Evolutionary conservation across 495 filamentous ascomycete genomes (phyloP).

Genomic region (Hypoxylon perforatum): DNA sequence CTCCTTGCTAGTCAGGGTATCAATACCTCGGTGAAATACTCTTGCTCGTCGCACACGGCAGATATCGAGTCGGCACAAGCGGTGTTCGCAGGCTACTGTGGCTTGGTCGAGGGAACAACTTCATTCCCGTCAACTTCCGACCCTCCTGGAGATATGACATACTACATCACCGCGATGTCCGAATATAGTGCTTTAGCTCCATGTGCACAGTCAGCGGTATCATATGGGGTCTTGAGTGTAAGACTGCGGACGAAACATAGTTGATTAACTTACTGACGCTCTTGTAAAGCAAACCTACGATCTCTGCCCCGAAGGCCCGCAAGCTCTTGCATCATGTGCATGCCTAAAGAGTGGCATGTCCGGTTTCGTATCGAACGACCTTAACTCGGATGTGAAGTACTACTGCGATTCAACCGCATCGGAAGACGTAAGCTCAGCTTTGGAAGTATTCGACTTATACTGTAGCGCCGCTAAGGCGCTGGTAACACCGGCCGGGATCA

Average conservation of each 20-base stretch:
- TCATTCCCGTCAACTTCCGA: slow-evolving; percentile 55
- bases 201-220: slow-evolving; percentile 56
- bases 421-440: slow-evolving; percentile 59
- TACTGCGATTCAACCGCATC: slow-evolving; percentile 55
- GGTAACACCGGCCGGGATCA: slow-evolving; percentile 50
- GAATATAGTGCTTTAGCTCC: slow-evolving; percentile 54
- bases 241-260: slow-evolving; percentile 12
- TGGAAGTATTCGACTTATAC: slow-evolving; percentile 57
- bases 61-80: slow-evolving; percentile 60
- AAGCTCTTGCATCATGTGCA: slow-evolving; percentile 59
- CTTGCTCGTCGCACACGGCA: slow-evolving; percentile 51
- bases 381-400: slow-evolving; percentile 54
- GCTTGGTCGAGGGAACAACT: slow-evolving; percentile 56
- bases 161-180: slow-evolving; percentile 61
- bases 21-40: slow-evolving; percentile 52
- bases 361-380: slow-evolving; percentile 43
- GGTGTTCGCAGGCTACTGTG: slow-evolving; percentile 62
- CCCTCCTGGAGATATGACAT: slow-evolving; percentile 61
- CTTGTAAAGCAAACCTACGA: slow-evolving; percentile 46
- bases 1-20: slow-evolving; percentile 50
- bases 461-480: slow-evolving; percentile 59
- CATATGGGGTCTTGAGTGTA: slow-evolving; percentile 54
- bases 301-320: slow-evolving; percentile 56
- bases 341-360: slow-evolving; percentile 61
- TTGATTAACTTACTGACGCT: slow-evolving; percentile 16